Percentiles rank a stretch among this genome's conserved stretches.
phyloP scores from a whole-genome alignment of 2,329 filamentous ascomycete genomes.

The Verticillium albo-atrum region DNA sequence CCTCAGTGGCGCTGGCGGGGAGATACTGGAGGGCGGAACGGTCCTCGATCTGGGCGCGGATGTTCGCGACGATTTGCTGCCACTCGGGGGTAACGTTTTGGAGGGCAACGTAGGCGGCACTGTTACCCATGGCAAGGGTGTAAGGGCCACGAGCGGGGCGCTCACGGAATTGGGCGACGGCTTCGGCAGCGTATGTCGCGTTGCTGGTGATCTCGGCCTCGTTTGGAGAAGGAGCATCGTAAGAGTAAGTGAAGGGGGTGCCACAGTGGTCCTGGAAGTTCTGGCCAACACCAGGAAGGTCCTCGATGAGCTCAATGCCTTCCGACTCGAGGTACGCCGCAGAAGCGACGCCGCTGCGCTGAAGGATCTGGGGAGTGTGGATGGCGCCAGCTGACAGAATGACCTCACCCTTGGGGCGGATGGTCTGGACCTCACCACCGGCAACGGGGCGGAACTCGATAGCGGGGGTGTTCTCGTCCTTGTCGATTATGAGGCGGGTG shows the following conservation, averaged over 20 bases:
- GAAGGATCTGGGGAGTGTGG: constrained; percentile 47
- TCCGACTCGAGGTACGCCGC: constrained; percentile 33
- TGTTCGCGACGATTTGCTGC: constrained; percentile 15
- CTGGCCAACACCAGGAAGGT: constrained; percentile 46
- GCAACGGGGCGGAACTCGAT: constrained; percentile 16
- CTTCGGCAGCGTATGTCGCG: constrained; percentile 25
- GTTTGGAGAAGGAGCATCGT: constrained; percentile 13
- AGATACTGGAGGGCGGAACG: constrained; percentile 14
- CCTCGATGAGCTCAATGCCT: constrained; percentile 37
- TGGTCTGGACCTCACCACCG: constrained; percentile 15
- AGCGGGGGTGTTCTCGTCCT: constrained; percentile 3
- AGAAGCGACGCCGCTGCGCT: constrained; percentile 45
- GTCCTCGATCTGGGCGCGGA: constrained; percentile 18
- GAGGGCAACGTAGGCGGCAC: constrained; percentile 22
- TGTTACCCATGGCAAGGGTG: constrained; percentile 27
- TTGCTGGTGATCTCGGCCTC: constrained; percentile 17
- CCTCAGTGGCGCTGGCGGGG: constrained; percentile 9
- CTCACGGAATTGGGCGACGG: constrained; percentile 22
- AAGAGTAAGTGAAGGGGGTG: constrained; percentile 7
- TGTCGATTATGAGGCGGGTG: constrained; percentile 14
- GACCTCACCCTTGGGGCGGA: constrained; percentile 34
- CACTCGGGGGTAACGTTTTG: constrained; percentile 16
- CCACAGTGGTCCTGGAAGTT: constrained; percentile 38
- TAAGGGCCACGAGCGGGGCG: constrained; percentile 28
- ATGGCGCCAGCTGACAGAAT: constrained; percentile 45